Evolutionary conservation across 2,329 filamentous ascomycete species (phyloP), one percentile per base, ranked within the genome.

Genomic region (Teratosphaeria viscida): DNA sequence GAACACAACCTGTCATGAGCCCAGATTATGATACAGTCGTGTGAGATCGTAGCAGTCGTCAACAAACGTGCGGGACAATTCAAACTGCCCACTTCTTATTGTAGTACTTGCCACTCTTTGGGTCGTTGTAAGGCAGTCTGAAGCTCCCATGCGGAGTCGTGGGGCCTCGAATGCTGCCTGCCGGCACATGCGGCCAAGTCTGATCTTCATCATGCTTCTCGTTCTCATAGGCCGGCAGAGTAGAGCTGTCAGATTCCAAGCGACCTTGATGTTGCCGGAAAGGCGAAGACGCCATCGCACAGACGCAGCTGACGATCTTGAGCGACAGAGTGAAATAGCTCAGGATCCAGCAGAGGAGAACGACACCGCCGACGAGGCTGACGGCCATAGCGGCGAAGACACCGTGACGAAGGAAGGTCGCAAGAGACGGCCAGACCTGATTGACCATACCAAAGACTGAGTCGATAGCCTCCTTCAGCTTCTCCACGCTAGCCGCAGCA

Each of bases 61-160:
- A 23, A 23, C 23, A 23, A 23, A 23, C 23, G 23, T 23, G 23
- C 23, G 2, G 23, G 23, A 23, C 23, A 23, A 23, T 19, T 49
- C 43, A 49, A n/a, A 49, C 19, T 5, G 34, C 49, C 47, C 49
- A 52, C 57, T 54, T 58, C 32, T 43, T 49, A 12, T 47, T 37
- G 16, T 3, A 49, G 43, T 49, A 49, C n/a, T 49, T 49, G 43
- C 43, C 27, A 52, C 26, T 39, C 37, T 37, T 52, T 23, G 58
- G 58, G 23, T 59, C 54, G 23, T 59, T 59, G 37, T 56, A 23
- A 6, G 58, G 58, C 11, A 59, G 54, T 53, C 54, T 56, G 54
- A 52, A 59, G 27, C 32, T 35, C 26, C 26, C 34, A 7, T 5
- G 12, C n/a, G 37, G 43, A 49, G 16, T 23, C 8, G 10, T 5